A percentile compares a stretch with the other conserved stretches of the same genome.
phyloP scores from a whole-genome alignment of 2,329 filamentous ascomycete genomes.

The Ophiostoma tasmaniense region DNA sequence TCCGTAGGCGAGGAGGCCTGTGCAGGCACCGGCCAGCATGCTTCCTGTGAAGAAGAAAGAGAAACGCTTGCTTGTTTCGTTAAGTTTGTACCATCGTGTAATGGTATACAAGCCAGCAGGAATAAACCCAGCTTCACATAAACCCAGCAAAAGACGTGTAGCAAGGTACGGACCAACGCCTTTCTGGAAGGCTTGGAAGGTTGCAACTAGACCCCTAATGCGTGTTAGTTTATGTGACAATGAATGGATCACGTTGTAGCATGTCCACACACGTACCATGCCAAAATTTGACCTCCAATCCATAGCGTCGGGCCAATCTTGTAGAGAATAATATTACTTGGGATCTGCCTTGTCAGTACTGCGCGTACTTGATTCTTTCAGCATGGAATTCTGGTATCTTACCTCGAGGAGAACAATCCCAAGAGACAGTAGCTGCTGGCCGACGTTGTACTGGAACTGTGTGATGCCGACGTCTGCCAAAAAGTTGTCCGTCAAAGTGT shows the following conservation, averaged over 20 bases:
- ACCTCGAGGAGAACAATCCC: conserved; percentile 32
- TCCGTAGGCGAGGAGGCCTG: conserved; percentile 22
- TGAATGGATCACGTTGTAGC: not conserved
- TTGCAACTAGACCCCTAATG: not conserved
- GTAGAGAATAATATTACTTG: not conserved
- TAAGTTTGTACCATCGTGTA: conserved; percentile 39
- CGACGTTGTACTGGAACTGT: conserved; percentile 44
- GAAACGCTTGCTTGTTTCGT: conserved; percentile 38
- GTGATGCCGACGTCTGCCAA: conserved; percentile 39
- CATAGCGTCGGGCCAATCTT: not conserved
- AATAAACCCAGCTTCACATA: conserved; percentile 37
- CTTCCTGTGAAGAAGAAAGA: conserved; percentile 39
- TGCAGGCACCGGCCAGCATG: conserved; percentile 26
- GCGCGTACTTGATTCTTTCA: not conserved
- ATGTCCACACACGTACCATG: not conserved
- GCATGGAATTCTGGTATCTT: conserved; percentile 23
- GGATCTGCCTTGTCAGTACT: not conserved
- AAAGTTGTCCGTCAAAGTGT: conserved; percentile 42
- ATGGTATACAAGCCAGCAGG: conserved; percentile 40
- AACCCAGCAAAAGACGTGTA: conserved; percentile 29
- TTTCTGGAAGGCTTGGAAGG: not conserved
- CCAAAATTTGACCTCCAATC: not conserved
- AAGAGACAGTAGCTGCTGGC: conserved; percentile 36
- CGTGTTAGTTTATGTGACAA: not conserved
- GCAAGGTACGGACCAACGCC: not conserved